Evolutionary conservation across 345 rosid species (phyloP).

Genomic region (Tarenaya hassleriana): DNA sequence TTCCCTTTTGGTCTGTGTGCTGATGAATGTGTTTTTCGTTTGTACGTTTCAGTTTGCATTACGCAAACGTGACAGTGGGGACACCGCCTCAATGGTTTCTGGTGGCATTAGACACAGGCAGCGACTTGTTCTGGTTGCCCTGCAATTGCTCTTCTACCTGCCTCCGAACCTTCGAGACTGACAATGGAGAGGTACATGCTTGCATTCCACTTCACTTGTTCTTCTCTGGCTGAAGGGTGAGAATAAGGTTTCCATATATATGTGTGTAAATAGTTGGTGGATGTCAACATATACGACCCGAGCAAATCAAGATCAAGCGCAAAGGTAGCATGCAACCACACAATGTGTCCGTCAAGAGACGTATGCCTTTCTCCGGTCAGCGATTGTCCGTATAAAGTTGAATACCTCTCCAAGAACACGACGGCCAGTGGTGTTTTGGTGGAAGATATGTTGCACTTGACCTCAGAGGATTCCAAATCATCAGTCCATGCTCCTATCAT

Average conservation of each 20-base stretch:
- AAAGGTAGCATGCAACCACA: conserved; percentile 50
- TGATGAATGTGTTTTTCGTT: not conserved
- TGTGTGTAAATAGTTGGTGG: conserved; percentile 29
- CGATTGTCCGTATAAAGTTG: conserved; percentile 50
- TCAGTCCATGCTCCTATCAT: conserved; percentile 44
- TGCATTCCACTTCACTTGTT: not conserved
- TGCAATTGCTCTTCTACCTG: conserved; percentile 65
- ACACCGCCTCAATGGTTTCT: conserved; percentile 64
- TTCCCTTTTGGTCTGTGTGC: not conserved
- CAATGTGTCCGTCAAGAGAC: conserved; percentile 32
- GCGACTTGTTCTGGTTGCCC: conserved; percentile 88
- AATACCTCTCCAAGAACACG: conserved; percentile 61
- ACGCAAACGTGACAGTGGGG: conserved; percentile 80
- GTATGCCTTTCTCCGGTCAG: conserved; percentile 41
- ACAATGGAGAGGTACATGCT: conserved; percentile 39
- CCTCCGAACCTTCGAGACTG: conserved; percentile 30
- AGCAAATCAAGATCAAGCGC: conserved; percentile 56
- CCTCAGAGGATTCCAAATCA: conserved; percentile 32
- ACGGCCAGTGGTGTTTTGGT: conserved; percentile 55
- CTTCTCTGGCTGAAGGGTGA: not conserved
- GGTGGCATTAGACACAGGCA: conserved; percentile 95
- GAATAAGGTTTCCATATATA: not conserved
- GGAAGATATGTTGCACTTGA: conserved; percentile 62
- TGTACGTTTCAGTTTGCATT: conserved; percentile 55
- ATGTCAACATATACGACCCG: conserved; percentile 58